Evolutionary conservation across 2,329 filamentous ascomycete genomes (phyloP).

Genomic region (Dactylella cylindrospora): DNA sequence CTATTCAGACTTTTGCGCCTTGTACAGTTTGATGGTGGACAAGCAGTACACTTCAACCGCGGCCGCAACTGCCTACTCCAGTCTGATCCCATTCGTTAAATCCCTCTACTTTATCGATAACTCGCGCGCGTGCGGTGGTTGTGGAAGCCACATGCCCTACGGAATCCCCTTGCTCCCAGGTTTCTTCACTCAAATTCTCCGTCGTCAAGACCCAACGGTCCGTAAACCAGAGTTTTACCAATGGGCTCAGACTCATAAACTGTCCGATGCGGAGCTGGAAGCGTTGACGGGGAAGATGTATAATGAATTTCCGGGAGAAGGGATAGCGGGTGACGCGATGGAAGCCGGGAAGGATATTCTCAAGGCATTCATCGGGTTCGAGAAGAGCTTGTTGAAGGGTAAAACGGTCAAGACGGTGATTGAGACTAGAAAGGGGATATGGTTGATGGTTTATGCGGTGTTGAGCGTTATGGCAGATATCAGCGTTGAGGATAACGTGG

Average conservation of each 20-base stretch:
- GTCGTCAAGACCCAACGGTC: no score
- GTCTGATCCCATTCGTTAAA: constrained; percentile 7
- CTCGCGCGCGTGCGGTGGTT: not conserved
- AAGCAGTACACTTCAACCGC: constrained; percentile 6
- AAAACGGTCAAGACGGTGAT: constrained; percentile 14
- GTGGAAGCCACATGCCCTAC: constrained; percentile 4
- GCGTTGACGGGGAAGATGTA: constrained; percentile 6
- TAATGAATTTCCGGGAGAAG: not conserved
- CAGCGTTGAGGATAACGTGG: constrained; percentile 11
- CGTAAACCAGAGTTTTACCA: not conserved
- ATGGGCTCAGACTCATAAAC: not conserved
- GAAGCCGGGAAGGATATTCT: constrained; percentile 4
- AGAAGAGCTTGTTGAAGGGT: constrained; percentile 21
- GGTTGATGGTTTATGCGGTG: constrained; percentile 23
- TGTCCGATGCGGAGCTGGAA: not conserved
- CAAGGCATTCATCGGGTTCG: constrained; percentile 26
- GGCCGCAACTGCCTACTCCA: constrained; percentile 8
- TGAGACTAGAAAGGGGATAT: constrained; percentile 22
- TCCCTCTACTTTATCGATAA: constrained; percentile 9
- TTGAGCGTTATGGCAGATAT: constrained; percentile 30
- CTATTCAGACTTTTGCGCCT: constrained; percentile 22
- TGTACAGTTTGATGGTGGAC: constrained; percentile 18
- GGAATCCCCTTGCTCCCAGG: constrained; percentile 26
- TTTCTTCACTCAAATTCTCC: not conserved
- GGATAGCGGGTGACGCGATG: not conserved